Percentiles rank a stretch among this genome's conserved stretches.
These are phyloP conservation scores for Geum urbanum DNA, from an alignment of 306 rosid species.

Conservation along the genomic window DNA sequence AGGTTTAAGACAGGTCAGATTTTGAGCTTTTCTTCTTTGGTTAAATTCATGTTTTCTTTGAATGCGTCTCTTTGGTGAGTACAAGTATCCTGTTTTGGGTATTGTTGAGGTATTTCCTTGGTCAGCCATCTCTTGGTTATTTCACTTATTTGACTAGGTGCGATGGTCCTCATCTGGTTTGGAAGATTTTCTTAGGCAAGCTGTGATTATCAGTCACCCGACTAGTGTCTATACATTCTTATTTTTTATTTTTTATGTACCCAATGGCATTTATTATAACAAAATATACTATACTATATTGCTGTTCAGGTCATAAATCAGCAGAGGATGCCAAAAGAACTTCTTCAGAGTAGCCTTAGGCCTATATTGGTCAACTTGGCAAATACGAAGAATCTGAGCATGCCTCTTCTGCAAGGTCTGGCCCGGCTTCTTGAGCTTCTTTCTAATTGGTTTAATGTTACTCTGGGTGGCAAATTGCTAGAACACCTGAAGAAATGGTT, in stretches of 20 bases:
- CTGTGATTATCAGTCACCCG: slow-evolving; percentile 12
- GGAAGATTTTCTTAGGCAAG: slow-evolving; percentile 6
- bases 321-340: slow-evolving; percentile 94
- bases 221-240: slow-evolving; percentile 16
- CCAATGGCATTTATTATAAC: background rate
- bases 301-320: slow-evolving; percentile 83
- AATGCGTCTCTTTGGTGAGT: slow-evolving; percentile 10
- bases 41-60: slow-evolving; percentile 10
- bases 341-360: slow-evolving; percentile 93
- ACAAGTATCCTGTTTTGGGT: background rate
- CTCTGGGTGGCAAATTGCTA: slow-evolving; percentile 85
- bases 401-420: slow-evolving; percentile 98
- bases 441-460: slow-evolving; percentile 97
- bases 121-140: slow-evolving; percentile 11
- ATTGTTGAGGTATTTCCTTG: slow-evolving; percentile 1
- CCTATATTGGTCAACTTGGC: slow-evolving; percentile 96
- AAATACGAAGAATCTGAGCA: slow-evolving; percentile 87
- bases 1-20: slow-evolving; percentile 85
- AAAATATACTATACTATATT: background rate
- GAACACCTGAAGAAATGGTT: slow-evolving; percentile 98
- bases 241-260: slow-evolving; percentile 13
- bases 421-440: slow-evolving; percentile 94
- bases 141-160: slow-evolving; percentile 6
- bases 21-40: slow-evolving; percentile 18
- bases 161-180: slow-evolving; percentile 17